phyloP scores from a whole-genome alignment of 345 rosid species.

The Eucalyptus brandiana region DNA sequence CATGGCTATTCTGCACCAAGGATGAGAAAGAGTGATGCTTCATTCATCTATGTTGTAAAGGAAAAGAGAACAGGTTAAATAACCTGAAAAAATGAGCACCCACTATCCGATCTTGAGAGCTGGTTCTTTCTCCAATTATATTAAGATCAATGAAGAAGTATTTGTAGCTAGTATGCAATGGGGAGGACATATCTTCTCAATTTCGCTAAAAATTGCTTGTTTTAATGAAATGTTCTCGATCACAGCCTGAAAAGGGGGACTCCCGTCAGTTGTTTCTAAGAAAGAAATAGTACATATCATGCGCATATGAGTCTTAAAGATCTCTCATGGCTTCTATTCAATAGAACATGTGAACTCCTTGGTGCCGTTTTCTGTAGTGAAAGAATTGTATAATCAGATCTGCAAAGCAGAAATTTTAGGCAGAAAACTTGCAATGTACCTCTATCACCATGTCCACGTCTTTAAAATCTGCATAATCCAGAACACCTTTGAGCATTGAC shows the following conservation, averaged over 20 bases:
- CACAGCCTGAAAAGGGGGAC: constrained; percentile 60
- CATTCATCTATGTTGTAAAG: background rate
- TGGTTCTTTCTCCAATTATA: constrained; percentile 64
- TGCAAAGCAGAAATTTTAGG: background rate
- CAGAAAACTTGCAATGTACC: constrained; percentile 21
- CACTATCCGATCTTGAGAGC: constrained; percentile 69
- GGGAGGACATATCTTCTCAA: constrained; percentile 72
- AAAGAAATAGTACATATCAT: background rate
- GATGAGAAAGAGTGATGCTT: background rate
- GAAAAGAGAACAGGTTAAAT: background rate
- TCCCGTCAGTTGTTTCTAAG: background rate
- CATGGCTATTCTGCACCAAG: background rate
- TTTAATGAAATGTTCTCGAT: constrained; percentile 72
- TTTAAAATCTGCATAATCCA: constrained; percentile 72
- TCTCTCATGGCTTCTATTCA: background rate
- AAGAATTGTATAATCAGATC: background rate
- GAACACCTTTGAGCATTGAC: constrained; percentile 66
- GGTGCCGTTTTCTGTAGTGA: background rate
- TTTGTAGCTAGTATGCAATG: constrained; percentile 91
- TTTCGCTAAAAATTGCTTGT: constrained; percentile 79
- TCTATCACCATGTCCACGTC: constrained; percentile 97
- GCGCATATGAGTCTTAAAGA: background rate
- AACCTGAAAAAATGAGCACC: constrained; percentile 99
- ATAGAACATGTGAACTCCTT: background rate
- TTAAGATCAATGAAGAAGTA: constrained; percentile 81